Conservation (phyloP, 345 rosid species). For the Brassica carinata region DNA sequence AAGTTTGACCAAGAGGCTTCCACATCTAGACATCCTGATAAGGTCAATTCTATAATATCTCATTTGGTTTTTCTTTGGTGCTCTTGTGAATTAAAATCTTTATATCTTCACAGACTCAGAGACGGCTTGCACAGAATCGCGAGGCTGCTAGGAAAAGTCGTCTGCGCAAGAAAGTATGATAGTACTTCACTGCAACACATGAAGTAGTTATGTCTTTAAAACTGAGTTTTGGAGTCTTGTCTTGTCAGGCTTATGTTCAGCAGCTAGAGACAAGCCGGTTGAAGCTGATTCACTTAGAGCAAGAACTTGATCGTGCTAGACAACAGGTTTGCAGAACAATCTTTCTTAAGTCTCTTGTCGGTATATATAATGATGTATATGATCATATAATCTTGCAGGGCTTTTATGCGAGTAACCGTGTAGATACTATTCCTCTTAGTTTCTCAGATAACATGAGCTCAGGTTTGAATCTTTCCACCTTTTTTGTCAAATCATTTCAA, state of each 20-base stretch:
- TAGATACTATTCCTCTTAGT: slow-evolving; percentile 55
- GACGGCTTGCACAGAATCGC: slow-evolving; percentile 97
- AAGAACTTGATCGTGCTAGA: slow-evolving; percentile 75
- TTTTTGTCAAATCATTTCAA: background rate
- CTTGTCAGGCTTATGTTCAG: slow-evolving; percentile 88
- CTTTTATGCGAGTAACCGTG: slow-evolving; percentile 51
- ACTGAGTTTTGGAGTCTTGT: slow-evolving; percentile 19
- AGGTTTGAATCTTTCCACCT: slow-evolving; percentile 50
- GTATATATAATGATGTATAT: background rate
- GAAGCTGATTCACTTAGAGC: slow-evolving; percentile 84
- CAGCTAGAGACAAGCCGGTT: slow-evolving; percentile 89
- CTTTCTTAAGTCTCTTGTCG: background rate
- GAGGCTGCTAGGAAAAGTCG: slow-evolving; percentile 99
- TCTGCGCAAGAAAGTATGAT: slow-evolving; percentile 80
- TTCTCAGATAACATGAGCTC: slow-evolving; percentile 56
- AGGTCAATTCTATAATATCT: slow-evolving; percentile 44
- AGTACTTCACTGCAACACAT: background rate
- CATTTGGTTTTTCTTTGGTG: background rate
- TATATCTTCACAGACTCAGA: slow-evolving; percentile 58
- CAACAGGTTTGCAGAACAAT: slow-evolving; percentile 44
- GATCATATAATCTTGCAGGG: slow-evolving; percentile 36
- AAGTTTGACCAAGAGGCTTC: slow-evolving; percentile 80
- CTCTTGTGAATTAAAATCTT: background rate
- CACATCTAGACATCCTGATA: slow-evolving; percentile 69
- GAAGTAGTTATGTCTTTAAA: background rate